Percentiles rank a stretch among this genome's conserved stretches.
phyloP scores from a whole-genome alignment of 164 flowering plant species.

The Buxus sempervirens region DNA sequence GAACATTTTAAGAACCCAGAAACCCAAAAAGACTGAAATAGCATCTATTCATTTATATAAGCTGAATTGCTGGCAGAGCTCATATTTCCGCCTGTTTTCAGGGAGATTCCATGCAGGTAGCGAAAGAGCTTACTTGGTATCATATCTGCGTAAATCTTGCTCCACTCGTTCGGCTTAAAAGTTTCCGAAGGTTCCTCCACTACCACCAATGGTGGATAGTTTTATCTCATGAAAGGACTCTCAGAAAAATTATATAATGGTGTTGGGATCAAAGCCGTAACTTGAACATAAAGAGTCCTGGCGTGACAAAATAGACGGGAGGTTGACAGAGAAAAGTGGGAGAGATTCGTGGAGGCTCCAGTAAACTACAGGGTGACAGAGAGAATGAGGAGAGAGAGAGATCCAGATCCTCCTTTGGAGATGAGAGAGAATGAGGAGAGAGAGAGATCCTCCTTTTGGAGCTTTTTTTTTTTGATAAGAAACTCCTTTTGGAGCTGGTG shows the following conservation, averaged over 20 bases:
- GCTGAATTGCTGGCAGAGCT: neutral
- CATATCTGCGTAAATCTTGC: conserved; percentile 15
- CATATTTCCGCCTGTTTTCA: too few species aligned
- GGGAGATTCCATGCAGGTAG: neutral
- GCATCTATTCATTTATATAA: neutral
- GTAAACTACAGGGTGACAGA: too few species aligned
- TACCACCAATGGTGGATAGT: neutral
- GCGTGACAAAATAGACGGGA: too few species aligned
- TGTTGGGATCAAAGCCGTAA: neutral
- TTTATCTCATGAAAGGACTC: neutral
- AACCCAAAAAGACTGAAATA: neutral
- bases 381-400: too few species aligned
- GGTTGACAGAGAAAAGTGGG: too few species aligned
- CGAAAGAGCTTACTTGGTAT: conserved; percentile 21
- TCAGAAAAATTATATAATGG: neutral
- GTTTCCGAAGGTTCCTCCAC: neutral
- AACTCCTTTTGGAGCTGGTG: too few species aligned
- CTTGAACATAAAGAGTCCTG: too few species aligned
- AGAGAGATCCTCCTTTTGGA: too few species aligned
- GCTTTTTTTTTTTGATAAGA: too few species aligned
- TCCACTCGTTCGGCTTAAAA: neutral
- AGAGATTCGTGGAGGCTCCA: too few species aligned
- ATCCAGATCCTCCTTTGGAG: too few species aligned
- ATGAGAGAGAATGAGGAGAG: too few species aligned
- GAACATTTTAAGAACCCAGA: neutral